Evolutionary conservation across 2,329 filamentous ascomycete species (phyloP), one percentile per base, ranked within the genome.

Genomic region (Cladosporium sp.): DNA sequence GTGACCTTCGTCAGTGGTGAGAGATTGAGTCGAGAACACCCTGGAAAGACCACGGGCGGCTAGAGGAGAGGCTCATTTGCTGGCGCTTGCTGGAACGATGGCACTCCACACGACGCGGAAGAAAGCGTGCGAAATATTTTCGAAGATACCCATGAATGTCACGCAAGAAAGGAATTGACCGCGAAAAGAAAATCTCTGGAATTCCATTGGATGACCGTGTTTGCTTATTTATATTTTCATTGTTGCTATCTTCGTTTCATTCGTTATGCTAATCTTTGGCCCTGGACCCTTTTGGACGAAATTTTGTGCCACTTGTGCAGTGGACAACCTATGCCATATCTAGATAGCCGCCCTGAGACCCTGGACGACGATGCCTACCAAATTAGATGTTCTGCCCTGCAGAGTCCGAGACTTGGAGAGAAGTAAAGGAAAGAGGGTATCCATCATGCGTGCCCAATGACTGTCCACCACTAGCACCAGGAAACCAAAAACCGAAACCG

Each of bases 111-210:
- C 25, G 37, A 42, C 39, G 42, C 43, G 17, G 17, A 1, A 25
- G 43, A 28, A 51, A n/a, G 49, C n/a, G 38, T 17, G 37, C 34
- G 15, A 50, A 28, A 19, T 42, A 15, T 39, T 51, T 58, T 45
- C 28, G 47, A 58, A 43, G 55, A 58, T 58, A 58, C 55, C 55
- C 55, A 58, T 58, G 45, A 58, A 51, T 58, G 51, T 11, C 51
- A 56, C 34, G 54, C 52, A 37, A 55, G 39, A 25, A 39, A 40
- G 37, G 30, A 34, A 34, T 39, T 30, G 15, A 50, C 30, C 30
- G 30, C 30, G 9, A 34, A 34, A 34, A 34, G 7, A 34, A 34
- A 34, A 3, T 3, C 30, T 34, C 30, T 34, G 30, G 8, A 34
- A 34, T 8, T 9, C 25, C 25, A 25, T 25, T 6, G 25, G 30